These are phyloP conservation scores for Alternaria metachromatica DNA, from an alignment of 2,329 filamentous ascomycete genomes.

Conservation along the genomic window DNA sequence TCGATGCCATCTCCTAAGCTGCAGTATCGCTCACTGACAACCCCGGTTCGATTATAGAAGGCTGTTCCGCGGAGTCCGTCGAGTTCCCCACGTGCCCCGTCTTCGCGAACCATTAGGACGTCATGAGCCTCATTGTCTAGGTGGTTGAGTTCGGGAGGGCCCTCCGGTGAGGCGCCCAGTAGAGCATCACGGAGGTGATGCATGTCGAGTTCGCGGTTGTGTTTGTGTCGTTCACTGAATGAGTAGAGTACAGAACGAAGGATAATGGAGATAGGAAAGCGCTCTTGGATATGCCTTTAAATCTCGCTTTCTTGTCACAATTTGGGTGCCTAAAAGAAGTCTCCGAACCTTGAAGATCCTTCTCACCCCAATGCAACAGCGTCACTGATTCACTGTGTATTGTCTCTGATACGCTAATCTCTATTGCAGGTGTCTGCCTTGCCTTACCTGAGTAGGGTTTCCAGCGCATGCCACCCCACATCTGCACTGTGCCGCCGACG, in stretches of 20 bases:
- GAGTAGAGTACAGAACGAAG: neutral
- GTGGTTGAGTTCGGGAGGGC: constrained; percentile 4
- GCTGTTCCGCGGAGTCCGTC: neutral
- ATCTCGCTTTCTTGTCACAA: neutral
- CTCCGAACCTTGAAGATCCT: neutral
- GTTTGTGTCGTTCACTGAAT: neutral
- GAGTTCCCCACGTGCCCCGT: neutral
- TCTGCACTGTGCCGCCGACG: neutral
- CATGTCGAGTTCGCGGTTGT: neutral
- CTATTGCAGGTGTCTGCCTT: neutral
- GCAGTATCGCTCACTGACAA: neutral
- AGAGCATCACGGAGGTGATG: constrained; percentile 5
- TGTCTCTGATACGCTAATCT: neutral
- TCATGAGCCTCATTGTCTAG: neutral
- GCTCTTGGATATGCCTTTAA: neutral
- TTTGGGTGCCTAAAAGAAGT: neutral
- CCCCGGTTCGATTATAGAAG: neutral
- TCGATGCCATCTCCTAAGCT: neutral
- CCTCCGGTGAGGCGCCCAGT: constrained; percentile 3
- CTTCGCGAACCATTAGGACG: neutral
- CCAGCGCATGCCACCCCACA: neutral
- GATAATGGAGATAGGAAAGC: neutral
- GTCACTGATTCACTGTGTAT: neutral
- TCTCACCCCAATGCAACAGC: neutral
- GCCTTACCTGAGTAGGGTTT: neutral